Evolutionary conservation across 23 red algal genomes (phyloP).

Genomic region (Cyanidium caldarium): DNA sequence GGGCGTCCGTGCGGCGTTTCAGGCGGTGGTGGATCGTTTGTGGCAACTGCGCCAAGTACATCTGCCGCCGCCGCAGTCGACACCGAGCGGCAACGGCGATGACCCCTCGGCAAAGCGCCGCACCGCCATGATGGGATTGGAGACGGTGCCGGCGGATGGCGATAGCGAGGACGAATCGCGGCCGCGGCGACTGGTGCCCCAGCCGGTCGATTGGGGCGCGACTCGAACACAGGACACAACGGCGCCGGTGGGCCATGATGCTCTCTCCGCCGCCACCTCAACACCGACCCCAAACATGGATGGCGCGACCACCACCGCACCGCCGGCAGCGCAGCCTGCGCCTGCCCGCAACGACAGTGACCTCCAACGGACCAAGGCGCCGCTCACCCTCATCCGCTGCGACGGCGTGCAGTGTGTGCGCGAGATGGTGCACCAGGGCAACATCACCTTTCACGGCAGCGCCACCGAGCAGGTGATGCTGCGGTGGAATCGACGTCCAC

Average conservation of each 20-base stretch:
- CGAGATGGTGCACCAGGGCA: conserved; percentile 56
- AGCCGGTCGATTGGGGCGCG: too few species aligned
- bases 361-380: conserved; percentile 46
- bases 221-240: too few species aligned
- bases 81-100: too few species aligned
- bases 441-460: conserved; percentile 78
- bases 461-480: conserved; percentile 99
- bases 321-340: neutral
- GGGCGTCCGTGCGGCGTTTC: neutral
- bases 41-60: neutral
- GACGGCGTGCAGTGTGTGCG: conserved; percentile 91
- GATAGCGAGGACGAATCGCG: too few species aligned
- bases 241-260: too few species aligned
- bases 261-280: too few species aligned
- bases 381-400: conserved; percentile 90
- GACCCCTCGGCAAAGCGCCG: too few species aligned
- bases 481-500: conserved; percentile 72
- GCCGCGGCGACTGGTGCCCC: too few species aligned
- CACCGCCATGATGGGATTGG: too few species aligned
- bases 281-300: too few species aligned
- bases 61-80: too few species aligned
- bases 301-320: neutral
- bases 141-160: too few species aligned
- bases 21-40: neutral
- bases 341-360: neutral